Base-by-base conservation (phyloP, 768 basidiomycete genomes). In the Mrakia hoshinonis region DNA sequence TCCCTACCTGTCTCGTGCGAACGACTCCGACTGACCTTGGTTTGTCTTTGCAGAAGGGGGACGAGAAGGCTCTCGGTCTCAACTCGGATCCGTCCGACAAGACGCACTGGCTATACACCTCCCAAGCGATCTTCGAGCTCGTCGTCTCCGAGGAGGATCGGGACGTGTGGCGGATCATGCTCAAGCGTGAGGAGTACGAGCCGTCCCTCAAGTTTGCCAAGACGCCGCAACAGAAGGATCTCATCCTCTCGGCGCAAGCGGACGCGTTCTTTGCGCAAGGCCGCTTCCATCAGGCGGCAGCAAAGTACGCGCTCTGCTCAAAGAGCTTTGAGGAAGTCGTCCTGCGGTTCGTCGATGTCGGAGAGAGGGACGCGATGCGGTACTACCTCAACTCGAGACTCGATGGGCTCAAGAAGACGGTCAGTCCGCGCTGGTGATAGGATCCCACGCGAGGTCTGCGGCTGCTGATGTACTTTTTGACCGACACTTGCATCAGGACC, bases 81-180 rank as follows among this genome's bases (percentile, higher is more conserved):
- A 85, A 88, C 6, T 85, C 89, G 11, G 96, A 99, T 79, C 89
- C 89, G 22, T 87, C 91, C 4, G 86, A 89, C 11, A 87, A 86
- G 79, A 98, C 95, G 18, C 94, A 89, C 76, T 99, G 96, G 96
- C 85, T 93, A 1, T 94, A 88, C 77, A 94, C 94, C 0, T 87
- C 91, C 74, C 86, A 87, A 73, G 89, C 91, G 0, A 83, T 99
- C 24, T 93, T 90, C 75, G 96, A 99, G 76, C 81, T 99, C 31
- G 85, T 88, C 7, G 84, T 91, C 13, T 83, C 83, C 10, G 92
- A 94, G 75, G 96, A 99, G 81, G 90, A 90, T 76, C 85, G 94
- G 13, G 91, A 97, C 77, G 87, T 99, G 10, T 99, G 96, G 96
- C 87, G 87, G 76, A 87, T 93, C 67, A 92, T 90, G 79, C 83